Base-by-base conservation (phyloP, 2,329 filamentous ascomycete genomes). In the Epichloe sylvatica region DNA sequence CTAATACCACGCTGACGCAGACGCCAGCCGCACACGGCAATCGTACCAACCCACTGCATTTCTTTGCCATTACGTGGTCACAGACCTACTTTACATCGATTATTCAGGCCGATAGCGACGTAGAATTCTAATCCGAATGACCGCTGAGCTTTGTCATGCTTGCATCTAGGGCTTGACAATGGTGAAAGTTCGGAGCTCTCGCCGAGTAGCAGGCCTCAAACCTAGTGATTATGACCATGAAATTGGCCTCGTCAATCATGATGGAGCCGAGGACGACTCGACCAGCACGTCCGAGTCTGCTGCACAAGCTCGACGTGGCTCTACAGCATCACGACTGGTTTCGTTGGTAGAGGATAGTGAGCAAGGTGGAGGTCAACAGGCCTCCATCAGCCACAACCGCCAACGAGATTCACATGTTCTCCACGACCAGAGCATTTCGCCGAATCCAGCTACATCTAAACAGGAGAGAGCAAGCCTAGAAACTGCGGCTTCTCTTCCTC, bases 141-240 rank as follows among this genome's bases (percentile, higher is more conserved):
- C 13, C 38, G 9, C 21, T 33, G n/a, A 37, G 19, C 41, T 41
- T 50, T 50, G 53, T 44, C 54, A 57, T 59, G 56, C 53, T 54
- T 49, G 52, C 52, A 46, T 51, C 47, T 47, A 51, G 52, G 52
- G 53, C 45, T 34, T 52, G 49, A 56, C 53, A 46, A 64, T 64
- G 61, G 51, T 63, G 49, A 66, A 56, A 57, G 62, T 67, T 54
- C 60, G 71, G 56, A 74, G 69, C 55, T 78, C 74, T 54, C 78
- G 78, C 59, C 77, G 79, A 59, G 74, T 70, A 37, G 62, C 70
- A 47, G 68, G 70, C 50, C 69, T 80, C 51, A 73, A 75, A 62
- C 77, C 81, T 55, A 69, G 67, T 61, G 78, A 83, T 56, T 83
- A 82, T 60, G 80, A 84, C 58, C 84, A 86, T 64, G 80, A 82